phyloP scores from a whole-genome alignment of 108 stramenopile genomes.

The Parmales sp. region DNA sequence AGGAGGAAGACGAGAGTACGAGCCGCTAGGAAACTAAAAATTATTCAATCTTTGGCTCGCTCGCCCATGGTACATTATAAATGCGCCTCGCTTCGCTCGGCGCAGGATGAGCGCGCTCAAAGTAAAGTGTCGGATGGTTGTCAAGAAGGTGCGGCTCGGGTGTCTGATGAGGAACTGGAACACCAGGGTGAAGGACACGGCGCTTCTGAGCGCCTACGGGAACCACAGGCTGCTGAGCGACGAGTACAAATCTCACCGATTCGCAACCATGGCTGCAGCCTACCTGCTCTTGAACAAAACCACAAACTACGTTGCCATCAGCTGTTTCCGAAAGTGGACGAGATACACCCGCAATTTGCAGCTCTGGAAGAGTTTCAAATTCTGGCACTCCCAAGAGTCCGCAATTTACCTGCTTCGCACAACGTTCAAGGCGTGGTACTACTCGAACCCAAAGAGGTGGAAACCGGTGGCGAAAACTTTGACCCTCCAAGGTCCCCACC shows the following conservation, averaged over 20 bases:
- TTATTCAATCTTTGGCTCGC: too few relatives aligned
- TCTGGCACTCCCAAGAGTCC: background rate
- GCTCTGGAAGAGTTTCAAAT: background rate
- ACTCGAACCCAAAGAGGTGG: background rate
- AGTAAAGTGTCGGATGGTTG: background rate
- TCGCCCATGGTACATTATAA: too few relatives aligned
- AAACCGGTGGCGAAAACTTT: background rate
- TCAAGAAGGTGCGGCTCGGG: background rate
- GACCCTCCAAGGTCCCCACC: background rate
- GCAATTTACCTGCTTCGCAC: background rate
- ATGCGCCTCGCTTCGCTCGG: background rate
- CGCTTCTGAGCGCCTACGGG: background rate
- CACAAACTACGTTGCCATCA: background rate
- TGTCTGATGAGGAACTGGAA: conserved; percentile 10
- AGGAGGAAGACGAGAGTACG: too few relatives aligned
- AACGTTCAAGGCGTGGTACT: background rate
- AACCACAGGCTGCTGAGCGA: background rate
- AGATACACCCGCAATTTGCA: background rate
- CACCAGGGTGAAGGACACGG: background rate
- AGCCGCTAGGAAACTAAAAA: too few relatives aligned
- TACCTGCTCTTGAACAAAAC: background rate
- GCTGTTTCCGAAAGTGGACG: conserved; percentile 4
- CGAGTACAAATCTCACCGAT: background rate
- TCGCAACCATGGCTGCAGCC: background rate
- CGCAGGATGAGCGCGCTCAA: background rate